Percentiles rank a stretch among this genome's conserved stretches.
These are phyloP conservation scores for Puccinia sorghi DNA, from an alignment of 1,284 basidiomycete genomes.

Conservation along the genomic window DNA sequence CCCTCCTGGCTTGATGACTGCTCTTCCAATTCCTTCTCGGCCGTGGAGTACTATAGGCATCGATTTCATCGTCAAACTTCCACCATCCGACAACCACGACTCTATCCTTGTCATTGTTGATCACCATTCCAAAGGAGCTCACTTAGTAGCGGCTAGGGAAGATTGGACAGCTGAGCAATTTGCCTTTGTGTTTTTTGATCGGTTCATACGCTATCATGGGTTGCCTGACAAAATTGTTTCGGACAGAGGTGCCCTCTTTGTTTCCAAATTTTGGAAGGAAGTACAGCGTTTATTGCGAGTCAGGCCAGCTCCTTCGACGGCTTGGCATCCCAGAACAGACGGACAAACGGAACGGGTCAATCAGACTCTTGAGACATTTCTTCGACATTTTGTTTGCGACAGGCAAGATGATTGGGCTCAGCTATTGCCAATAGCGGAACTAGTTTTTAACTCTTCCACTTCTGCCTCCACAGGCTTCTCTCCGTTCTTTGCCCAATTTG, in stretches of 20 bases:
- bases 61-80: conserved; percentile 62
- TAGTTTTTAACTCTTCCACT: conserved; percentile 25
- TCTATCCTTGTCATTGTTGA: conserved; percentile 61
- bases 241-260: conserved; percentile 5
- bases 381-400: conserved; percentile 6
- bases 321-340: conserved; percentile 30
- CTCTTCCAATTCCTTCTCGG: conserved; percentile 55
- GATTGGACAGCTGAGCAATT: background rate
- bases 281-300: background rate
- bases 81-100: conserved; percentile 57
- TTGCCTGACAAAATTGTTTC: too few species aligned
- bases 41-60: conserved; percentile 62
- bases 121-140: conserved; percentile 60
- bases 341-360: conserved; percentile 24
- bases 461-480: conserved; percentile 26
- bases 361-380: background rate
- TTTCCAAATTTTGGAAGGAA: background rate
- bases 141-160: conserved; percentile 55
- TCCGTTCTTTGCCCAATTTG: conserved; percentile 35
- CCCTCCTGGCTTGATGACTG: conserved; percentile 58
- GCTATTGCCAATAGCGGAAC: conserved; percentile 28
- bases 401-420: conserved; percentile 49
- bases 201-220: background rate
- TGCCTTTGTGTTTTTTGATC: conserved; percentile 15
- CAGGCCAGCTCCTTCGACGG: conserved; percentile 4